A percentile compares a stretch with the other conserved stretches of the same genome.
phyloP scores from a whole-genome alignment of 129 eudicot genomes.

The Rutidosis leptorrhynchoides region DNA sequence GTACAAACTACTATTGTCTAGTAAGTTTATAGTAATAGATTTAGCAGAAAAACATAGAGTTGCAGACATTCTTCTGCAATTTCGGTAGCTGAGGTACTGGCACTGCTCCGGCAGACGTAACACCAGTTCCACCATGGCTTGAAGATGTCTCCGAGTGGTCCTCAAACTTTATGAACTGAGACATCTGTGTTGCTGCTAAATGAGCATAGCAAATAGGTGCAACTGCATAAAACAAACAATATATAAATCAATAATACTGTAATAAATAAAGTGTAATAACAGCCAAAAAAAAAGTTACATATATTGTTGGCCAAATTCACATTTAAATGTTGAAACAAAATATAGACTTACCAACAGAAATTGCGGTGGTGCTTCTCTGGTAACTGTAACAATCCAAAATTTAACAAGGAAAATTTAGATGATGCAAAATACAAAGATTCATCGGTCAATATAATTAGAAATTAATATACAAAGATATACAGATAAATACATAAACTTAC shows the following conservation, averaged over 20 bases:
- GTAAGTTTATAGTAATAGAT: not conserved
- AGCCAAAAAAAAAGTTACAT: not conserved
- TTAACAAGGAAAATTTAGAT: not conserved
- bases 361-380: slow-evolving; percentile 91
- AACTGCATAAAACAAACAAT: slow-evolving; percentile 30
- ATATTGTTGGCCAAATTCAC: not conserved
- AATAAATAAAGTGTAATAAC: not conserved
- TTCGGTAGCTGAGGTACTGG: slow-evolving; percentile 60
- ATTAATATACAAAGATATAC: not conserved
- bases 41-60: slow-evolving; percentile 80
- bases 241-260: not conserved
- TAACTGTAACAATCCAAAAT: slow-evolving; percentile 45
- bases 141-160: slow-evolving; percentile 60
- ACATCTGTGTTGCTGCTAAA: slow-evolving; percentile 70
- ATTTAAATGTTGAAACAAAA: not conserved
- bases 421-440: not conserved
- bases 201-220: slow-evolving; percentile 81
- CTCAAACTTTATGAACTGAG: slow-evolving; percentile 73
- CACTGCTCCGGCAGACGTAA: slow-evolving; percentile 49
- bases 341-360: slow-evolving; percentile 62
- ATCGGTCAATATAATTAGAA: not conserved
- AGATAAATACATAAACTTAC: slow-evolving; percentile 39
- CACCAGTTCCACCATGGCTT: slow-evolving; percentile 54
- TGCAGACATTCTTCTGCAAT: slow-evolving; percentile 41
- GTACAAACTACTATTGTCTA: slow-evolving; percentile 18